These are phyloP conservation scores for Dimargaris xerosporica DNA, from an alignment of 192 early-diverging fungal genomes.

Conservation along the genomic window DNA sequence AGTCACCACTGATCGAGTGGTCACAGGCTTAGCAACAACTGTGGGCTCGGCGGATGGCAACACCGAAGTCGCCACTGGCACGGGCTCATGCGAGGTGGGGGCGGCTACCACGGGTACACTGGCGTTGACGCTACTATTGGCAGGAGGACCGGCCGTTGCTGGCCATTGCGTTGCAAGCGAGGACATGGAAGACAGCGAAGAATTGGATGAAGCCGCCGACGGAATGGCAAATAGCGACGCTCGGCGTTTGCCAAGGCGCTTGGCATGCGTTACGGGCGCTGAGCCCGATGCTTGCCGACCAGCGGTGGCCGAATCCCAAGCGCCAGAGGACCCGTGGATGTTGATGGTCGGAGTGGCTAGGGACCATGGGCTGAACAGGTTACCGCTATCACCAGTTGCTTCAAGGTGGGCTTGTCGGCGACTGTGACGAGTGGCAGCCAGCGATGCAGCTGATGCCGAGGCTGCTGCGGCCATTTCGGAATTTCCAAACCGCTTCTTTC, in stretches of 20 bases:
- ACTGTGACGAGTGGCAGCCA: slow-evolving; percentile 4
- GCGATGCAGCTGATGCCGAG: slow-evolving; percentile 6
- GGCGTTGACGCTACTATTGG: too few species aligned
- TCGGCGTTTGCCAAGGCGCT: neutral
- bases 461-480: slow-evolving; percentile 4
- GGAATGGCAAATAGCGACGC: slow-evolving; percentile 9
- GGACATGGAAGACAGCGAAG: slow-evolving; percentile 11
- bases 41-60: too few species aligned
- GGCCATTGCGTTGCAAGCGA: neutral
- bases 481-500: neutral
- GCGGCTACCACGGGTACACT: too few species aligned
- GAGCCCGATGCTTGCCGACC: neutral
- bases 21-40: too few species aligned
- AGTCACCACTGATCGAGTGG: too few species aligned
- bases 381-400: neutral
- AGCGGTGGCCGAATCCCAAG: neutral
- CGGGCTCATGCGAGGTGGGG: too few species aligned
- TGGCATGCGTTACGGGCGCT: neutral
- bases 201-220: slow-evolving; percentile 2
- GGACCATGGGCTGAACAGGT: neutral
- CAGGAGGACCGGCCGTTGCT: too few species aligned
- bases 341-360: neutral
- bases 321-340: neutral
- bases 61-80: too few species aligned
- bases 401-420: too few species aligned